These are phyloP conservation scores for Neofusicoccum kwambonambiense DNA, from an alignment of 2,329 filamentous ascomycete species.

Conservation along the genomic window DNA sequence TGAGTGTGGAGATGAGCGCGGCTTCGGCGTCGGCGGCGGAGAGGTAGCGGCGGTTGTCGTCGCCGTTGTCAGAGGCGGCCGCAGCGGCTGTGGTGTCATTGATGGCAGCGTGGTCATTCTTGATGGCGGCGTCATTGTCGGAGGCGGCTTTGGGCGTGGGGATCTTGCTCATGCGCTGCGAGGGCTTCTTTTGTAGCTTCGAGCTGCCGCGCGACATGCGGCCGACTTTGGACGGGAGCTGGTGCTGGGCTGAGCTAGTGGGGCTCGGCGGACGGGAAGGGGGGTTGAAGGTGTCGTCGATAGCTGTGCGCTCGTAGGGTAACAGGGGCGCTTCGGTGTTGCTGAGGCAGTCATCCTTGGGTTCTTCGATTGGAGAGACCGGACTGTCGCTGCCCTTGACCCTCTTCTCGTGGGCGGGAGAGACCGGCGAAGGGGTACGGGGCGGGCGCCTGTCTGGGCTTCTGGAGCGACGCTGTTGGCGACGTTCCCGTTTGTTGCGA, in stretches of 20 bases:
- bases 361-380: neutral
- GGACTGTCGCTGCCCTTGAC: neutral
- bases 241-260: neutral
- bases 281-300: neutral
- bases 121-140: no score
- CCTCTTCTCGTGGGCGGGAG: neutral
- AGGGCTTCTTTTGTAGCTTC: neutral
- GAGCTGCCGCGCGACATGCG: neutral
- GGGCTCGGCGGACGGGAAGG: neutral
- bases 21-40: neutral
- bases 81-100: neutral
- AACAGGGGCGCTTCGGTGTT: neutral
- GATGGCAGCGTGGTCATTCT: neutral
- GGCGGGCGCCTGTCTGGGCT: neutral
- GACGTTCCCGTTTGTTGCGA: no score
- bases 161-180: neutral
- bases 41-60: neutral
- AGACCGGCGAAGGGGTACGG: neutral
- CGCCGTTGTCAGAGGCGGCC: neutral
- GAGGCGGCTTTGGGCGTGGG: neutral
- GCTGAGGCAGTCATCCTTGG: neutral
- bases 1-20: neutral
- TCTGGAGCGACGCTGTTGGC: neutral
- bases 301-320: neutral
- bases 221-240: neutral